Conservation (phyloP, 1,284 basidiomycete genomes). For the Moesziomyces parantarcticus region DNA sequence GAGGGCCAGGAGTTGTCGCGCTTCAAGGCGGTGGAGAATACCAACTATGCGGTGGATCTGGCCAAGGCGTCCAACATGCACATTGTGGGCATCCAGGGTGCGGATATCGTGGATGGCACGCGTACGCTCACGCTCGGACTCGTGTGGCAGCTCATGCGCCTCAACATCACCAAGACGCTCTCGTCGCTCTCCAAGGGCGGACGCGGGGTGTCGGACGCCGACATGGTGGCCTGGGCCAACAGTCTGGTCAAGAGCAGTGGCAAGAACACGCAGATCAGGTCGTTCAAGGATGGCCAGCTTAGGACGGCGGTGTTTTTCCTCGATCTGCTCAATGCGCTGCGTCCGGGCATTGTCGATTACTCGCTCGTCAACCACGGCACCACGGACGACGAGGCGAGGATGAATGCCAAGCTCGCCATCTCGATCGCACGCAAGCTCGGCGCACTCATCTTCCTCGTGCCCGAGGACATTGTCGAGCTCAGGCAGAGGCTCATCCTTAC, state of each 20-base stretch:
- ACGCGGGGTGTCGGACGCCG: constrained; percentile 84
- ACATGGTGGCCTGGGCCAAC: constrained; percentile 97
- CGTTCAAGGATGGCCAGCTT: constrained; percentile 93
- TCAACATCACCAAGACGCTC: constrained; percentile 93
- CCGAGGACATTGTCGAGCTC: constrained; percentile 76
- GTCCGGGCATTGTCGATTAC: constrained; percentile 95
- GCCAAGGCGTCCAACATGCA: constrained; percentile 93
- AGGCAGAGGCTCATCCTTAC: constrained; percentile 71
- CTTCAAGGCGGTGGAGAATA: constrained; percentile 98
- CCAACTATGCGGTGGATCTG: constrained; percentile 93
- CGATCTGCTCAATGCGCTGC: constrained; percentile 87
- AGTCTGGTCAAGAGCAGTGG: constrained; percentile 81
- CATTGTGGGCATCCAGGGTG: constrained; percentile 95
- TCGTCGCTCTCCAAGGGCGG: constrained; percentile 80
- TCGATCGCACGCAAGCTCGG: constrained; percentile 98
- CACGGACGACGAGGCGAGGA: constrained; percentile 86
- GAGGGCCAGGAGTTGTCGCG: constrained; percentile 83
- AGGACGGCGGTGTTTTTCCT: constrained; percentile 93
- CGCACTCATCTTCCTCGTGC: constrained; percentile 94
- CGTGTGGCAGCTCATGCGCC: constrained; percentile 95
- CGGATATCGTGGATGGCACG: constrained; percentile 92
- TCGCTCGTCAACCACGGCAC: constrained; percentile 78
- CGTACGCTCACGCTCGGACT: constrained; percentile 93
- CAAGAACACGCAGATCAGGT: constrained; percentile 78
- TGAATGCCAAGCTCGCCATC: constrained; percentile 90